phyloP scores from a whole-genome alignment of 2,329 filamentous ascomycete genomes.

The Dactylellina leptospora region DNA sequence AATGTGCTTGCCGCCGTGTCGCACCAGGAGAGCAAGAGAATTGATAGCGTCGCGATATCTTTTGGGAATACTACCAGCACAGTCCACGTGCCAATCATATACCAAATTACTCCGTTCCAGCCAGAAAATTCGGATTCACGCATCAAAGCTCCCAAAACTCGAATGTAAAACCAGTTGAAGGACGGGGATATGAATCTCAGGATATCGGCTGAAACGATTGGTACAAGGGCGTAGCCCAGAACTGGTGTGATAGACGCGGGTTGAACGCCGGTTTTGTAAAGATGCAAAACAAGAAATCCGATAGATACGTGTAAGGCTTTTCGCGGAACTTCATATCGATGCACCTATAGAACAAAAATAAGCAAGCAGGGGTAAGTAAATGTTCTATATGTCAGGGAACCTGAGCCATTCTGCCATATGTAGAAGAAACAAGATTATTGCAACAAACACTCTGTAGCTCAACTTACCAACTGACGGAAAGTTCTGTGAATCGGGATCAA shows the following conservation, averaged over 20 bases:
- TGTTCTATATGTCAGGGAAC: background rate
- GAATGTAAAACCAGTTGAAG: conserved; percentile 88
- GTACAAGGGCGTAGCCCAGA: conserved; percentile 80
- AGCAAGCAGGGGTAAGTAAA: background rate
- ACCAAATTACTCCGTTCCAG: conserved; percentile 97
- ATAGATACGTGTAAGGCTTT: conserved; percentile 95
- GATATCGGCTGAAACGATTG: conserved; percentile 82
- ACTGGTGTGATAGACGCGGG: conserved; percentile 81
- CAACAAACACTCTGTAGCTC: too few relatives aligned
- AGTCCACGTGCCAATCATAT: conserved; percentile 87
- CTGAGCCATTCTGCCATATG: too few relatives aligned
- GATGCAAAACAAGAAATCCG: conserved; percentile 87
- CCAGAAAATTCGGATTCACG: conserved; percentile 92
- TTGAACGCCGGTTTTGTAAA: conserved; percentile 83
- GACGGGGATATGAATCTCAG: conserved; percentile 81
- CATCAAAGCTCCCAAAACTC: conserved; percentile 87
- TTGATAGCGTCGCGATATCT: conserved; percentile 87
- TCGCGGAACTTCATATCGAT: conserved; percentile 95
- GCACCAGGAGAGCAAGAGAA: conserved; percentile 94
- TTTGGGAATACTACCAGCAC: conserved; percentile 90
- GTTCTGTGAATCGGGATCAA: conserved; percentile 94
- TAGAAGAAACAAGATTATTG: too few relatives aligned
- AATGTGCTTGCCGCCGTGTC: conserved; percentile 97
- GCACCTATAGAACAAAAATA: conserved; percentile 63
- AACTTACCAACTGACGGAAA: conserved; percentile 82